Percentiles rank a stretch among this genome's conserved stretches.
These are phyloP conservation scores for Carex parvula DNA, from an alignment of 176 grass and related monocot genomes.

Conservation along the genomic window DNA sequence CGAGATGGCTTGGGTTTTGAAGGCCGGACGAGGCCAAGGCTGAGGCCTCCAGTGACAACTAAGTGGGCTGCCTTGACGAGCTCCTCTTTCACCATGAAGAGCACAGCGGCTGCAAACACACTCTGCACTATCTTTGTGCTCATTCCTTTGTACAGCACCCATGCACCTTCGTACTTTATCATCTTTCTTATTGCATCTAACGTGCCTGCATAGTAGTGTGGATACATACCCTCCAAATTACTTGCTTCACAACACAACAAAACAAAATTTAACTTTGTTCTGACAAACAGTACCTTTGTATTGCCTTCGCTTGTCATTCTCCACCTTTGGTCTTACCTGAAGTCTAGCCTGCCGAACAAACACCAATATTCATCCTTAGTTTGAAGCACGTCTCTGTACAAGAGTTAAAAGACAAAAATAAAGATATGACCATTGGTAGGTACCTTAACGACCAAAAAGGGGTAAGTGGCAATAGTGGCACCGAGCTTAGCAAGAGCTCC, in stretches of 20 bases:
- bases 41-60: constrained; percentile 56
- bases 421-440: constrained; percentile 8
- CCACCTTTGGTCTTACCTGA: constrained; percentile 58
- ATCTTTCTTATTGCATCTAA: constrained; percentile 81
- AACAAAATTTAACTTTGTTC: not conserved
- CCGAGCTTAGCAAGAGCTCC: constrained; percentile 95
- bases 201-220: constrained; percentile 40
- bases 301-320: constrained; percentile 54
- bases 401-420: not conserved
- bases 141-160: constrained; percentile 92
- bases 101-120: constrained; percentile 87
- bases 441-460: constrained; percentile 89
- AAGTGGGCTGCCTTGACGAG: constrained; percentile 80
- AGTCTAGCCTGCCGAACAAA: constrained; percentile 62
- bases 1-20: constrained; percentile 38
- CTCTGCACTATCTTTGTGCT: constrained; percentile 94
- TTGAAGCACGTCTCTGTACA: not conserved
- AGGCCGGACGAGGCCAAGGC: constrained; percentile 37
- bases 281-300: constrained; percentile 55
- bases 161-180: constrained; percentile 62
- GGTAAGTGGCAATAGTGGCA: constrained; percentile 83
- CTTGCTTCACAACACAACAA: not conserved
- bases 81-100: constrained; percentile 99
- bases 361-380: constrained; percentile 6
- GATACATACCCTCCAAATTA: not conserved